Conservation (phyloP, 2,329 filamentous ascomycete species). For the Talaromyces sp. region DNA sequence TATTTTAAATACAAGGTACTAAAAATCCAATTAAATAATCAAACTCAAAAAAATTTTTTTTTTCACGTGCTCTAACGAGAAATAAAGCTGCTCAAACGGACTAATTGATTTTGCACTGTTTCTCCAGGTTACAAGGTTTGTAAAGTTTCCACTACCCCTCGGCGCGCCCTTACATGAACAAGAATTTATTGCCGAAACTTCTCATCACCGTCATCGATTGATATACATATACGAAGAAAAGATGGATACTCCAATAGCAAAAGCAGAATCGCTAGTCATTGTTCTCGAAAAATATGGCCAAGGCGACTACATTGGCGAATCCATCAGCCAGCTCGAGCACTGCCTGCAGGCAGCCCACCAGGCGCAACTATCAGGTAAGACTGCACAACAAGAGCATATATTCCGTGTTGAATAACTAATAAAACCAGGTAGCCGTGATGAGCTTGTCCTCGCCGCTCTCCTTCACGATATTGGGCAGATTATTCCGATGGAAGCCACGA, state of each 20-base stretch:
- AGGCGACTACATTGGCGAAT: conserved; percentile 31
- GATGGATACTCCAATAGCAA: not conserved
- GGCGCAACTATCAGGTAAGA: conserved; percentile 20
- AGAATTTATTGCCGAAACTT: not conserved
- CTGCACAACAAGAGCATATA: not conserved
- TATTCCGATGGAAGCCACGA: conserved; percentile 28
- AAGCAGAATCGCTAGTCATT: conserved; percentile 17
- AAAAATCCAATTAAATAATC: not conserved
- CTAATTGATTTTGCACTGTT: not conserved
- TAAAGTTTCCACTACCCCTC: not conserved
- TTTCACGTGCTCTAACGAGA: not conserved
- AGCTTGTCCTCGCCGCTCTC: conserved; percentile 33
- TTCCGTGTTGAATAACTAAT: not conserved
- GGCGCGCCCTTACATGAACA: not conserved
- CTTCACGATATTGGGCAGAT: conserved; percentile 42
- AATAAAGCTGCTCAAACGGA: not conserved
- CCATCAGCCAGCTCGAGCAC: conserved; percentile 31
- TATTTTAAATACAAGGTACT: not conserved
- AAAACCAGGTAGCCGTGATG: conserved; percentile 15
- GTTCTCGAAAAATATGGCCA: conserved; percentile 27
- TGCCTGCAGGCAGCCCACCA: conserved; percentile 29
- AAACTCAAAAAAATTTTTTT: too few relatives aligned
- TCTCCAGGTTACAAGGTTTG: not conserved
- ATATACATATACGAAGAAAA: not conserved
- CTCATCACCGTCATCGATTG: too few relatives aligned